These are phyloP conservation scores for Blastomyces gilchristii DNA, from an alignment of 2,329 filamentous ascomycete genomes.

Conservation along the genomic window DNA sequence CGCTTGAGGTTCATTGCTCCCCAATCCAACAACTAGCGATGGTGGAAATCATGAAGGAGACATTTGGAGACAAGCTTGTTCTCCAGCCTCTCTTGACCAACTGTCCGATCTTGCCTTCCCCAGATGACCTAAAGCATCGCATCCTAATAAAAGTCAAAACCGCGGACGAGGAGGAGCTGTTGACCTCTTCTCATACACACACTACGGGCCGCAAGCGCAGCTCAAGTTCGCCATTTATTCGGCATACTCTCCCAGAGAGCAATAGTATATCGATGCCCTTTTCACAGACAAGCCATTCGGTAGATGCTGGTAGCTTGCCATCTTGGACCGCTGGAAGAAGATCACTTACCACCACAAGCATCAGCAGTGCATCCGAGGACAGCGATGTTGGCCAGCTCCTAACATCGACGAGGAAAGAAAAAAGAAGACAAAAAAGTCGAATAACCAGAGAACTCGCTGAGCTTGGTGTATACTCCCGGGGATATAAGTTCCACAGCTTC, in stretches of 20 bases:
- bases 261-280: slow-evolving; percentile 32
- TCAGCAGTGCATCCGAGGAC: slow-evolving; percentile 60
- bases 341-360: slow-evolving; percentile 45
- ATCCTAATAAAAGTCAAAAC: slow-evolving; percentile 91
- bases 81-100: slow-evolving; percentile 62
- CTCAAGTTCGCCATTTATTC: slow-evolving; percentile 65
- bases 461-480: slow-evolving; percentile 67
- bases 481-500: slow-evolving; percentile 77
- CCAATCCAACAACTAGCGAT: slow-evolving; percentile 72
- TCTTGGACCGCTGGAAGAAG: slow-evolving; percentile 43
- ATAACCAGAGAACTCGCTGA: slow-evolving; percentile 75
- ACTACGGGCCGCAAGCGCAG: slow-evolving; percentile 48
- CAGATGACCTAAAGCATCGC: slow-evolving; percentile 70
- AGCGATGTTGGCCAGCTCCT: slow-evolving; percentile 52
- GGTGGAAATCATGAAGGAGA: slow-evolving; percentile 77
- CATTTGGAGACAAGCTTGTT: slow-evolving; percentile 71
- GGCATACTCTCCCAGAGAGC: slow-evolving; percentile 52
- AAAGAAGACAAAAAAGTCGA: slow-evolving; percentile 64
- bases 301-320: slow-evolving; percentile 33
- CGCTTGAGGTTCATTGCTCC: slow-evolving; percentile 89
- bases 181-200: slow-evolving; percentile 45
- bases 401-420: slow-evolving; percentile 47
- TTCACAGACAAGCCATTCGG: slow-evolving; percentile 42
- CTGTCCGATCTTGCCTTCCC: slow-evolving; percentile 63
- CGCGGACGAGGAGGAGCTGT: slow-evolving; percentile 35